phyloP scores from a whole-genome alignment of 352 stramenopile genomes.

The Globisporangium middletonii region DNA sequence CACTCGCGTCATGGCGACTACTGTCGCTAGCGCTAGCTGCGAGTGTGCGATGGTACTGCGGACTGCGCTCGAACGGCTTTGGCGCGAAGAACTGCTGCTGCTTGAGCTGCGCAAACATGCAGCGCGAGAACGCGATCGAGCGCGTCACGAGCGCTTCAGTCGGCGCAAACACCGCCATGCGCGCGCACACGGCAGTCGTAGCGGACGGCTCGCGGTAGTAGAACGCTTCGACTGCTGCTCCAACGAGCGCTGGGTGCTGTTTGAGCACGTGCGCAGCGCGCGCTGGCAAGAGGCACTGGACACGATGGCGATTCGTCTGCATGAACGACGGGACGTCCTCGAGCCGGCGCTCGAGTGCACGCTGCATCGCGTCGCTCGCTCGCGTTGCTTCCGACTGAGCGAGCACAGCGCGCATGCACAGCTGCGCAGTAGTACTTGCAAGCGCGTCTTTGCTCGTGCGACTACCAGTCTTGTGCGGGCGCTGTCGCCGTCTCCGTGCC shows the following conservation, averaged over 20 bases:
- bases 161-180: conserved; percentile 51
- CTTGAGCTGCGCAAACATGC: conserved; percentile 79
- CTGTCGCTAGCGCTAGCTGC: neutral
- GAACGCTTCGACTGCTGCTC: conserved; percentile 56
- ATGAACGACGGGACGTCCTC: conserved; percentile 31
- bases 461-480: neutral
- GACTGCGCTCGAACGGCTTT: conserved; percentile 35
- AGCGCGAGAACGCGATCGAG: conserved; percentile 65
- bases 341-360: conserved; percentile 32
- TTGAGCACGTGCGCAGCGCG: conserved; percentile 28
- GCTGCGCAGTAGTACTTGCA: neutral
- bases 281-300: conserved; percentile 40
- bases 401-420: conserved; percentile 10
- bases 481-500: neutral
- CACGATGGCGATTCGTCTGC: conserved; percentile 38
- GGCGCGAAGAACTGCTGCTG: conserved; percentile 69
- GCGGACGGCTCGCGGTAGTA: conserved; percentile 67
- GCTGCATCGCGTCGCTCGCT: conserved; percentile 34
- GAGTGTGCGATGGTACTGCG: conserved; percentile 17
- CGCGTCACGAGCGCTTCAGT: conserved; percentile 12
- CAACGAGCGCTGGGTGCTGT: conserved; percentile 24
- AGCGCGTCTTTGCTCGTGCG: neutral
- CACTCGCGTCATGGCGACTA: no score
- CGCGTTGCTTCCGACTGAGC: conserved; percentile 6
- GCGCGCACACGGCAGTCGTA: conserved; percentile 33